Evolutionary conservation across 495 filamentous ascomycete genomes (phyloP), one percentile per base, ranked within the genome.

Genomic region (Trichoderma gamsii): DNA sequence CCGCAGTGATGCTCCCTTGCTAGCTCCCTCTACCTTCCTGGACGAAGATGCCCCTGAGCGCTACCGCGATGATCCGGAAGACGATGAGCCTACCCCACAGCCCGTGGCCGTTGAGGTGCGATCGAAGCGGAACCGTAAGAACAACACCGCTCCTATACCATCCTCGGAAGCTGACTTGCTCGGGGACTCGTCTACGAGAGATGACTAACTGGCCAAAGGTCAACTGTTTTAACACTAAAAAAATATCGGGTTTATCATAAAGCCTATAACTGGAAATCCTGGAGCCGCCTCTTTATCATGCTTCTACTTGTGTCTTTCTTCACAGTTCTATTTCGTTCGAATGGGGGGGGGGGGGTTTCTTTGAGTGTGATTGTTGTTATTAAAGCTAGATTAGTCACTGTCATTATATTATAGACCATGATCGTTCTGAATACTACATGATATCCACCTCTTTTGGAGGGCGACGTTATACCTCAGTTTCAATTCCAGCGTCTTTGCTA

Each of bases 401-500:
- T 61, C 56, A 61, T 61, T 61, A 61, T 25, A 32, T 29, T 12
- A 52, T 61, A 32, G 56, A 61, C 56, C 23, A 32, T 61, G 23
- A 25, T 29, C 56, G 44, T 52, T 18, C 49, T 52, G 16, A n/a
- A 52, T 9, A 52, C 18, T 52, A 52, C 49, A 52, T 52, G 49
- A 52, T 52, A 52, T 52, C 49, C 49, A n/a, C 18, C 21, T 8
- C 18, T 52, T 52, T 64, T 18, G n/a, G 49, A 9, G 8, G 49
- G 4, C 18, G 7, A 21, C 21, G 21, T 76, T 66, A 83, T 8
- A 84, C 81, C 71, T 87, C 85, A 6, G 88, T 90, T 79, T 90
- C 88, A 59, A 89, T 76, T 41, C 85, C 85, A 18, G 78, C 76
- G 63, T 84, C 81, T 73, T 87, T 85, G 16, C 86, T 86, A 41